These are phyloP conservation scores for Auricularia sp. DNA, from an alignment of 768 basidiomycete species.

Conservation along the genomic window DNA sequence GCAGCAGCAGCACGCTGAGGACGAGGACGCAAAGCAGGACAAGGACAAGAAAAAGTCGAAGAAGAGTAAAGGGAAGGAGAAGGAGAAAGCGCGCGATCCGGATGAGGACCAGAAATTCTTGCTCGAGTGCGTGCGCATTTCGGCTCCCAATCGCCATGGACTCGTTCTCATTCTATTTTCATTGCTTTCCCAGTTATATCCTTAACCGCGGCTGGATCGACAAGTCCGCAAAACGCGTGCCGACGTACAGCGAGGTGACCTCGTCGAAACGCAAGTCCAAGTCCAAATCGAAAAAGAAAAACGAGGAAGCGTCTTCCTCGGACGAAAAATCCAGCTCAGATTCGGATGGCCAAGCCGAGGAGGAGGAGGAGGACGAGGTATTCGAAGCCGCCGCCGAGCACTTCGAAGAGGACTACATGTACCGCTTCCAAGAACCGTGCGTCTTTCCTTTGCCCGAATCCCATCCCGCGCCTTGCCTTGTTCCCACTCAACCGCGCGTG, in stretches of 20 bases:
- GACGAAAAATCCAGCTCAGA: conserved; percentile 7
- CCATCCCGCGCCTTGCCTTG: too few species aligned
- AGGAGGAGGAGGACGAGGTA: conserved; percentile 11
- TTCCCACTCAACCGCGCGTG: too few species aligned
- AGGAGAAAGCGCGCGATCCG: conserved; percentile 30
- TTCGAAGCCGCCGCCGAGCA: conserved; percentile 39
- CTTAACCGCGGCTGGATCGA: conserved; percentile 98
- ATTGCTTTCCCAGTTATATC: conserved; percentile 59
- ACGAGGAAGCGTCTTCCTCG: neutral
- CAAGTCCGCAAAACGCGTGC: conserved; percentile 56
- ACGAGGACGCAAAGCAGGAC: neutral
- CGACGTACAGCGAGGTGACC: conserved; percentile 79
- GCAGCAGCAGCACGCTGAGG: neutral
- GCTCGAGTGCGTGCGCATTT: conserved; percentile 57
- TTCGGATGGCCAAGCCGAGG: conserved; percentile 12
- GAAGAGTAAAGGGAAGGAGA: conserved; percentile 24
- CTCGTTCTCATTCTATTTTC: neutral
- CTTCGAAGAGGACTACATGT: conserved; percentile 96
- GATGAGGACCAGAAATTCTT: conserved; percentile 80
- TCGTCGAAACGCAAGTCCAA: conserved; percentile 13
- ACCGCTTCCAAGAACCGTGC: conserved; percentile 92
- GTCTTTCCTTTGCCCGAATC: conserved; percentile 16
- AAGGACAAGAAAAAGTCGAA: conserved; percentile 1
- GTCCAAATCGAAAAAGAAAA: too few species aligned
- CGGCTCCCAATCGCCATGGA: neutral